Base-by-base conservation (phyloP, 257 asterid genomes). In the Solanum raphanifolium region DNA sequence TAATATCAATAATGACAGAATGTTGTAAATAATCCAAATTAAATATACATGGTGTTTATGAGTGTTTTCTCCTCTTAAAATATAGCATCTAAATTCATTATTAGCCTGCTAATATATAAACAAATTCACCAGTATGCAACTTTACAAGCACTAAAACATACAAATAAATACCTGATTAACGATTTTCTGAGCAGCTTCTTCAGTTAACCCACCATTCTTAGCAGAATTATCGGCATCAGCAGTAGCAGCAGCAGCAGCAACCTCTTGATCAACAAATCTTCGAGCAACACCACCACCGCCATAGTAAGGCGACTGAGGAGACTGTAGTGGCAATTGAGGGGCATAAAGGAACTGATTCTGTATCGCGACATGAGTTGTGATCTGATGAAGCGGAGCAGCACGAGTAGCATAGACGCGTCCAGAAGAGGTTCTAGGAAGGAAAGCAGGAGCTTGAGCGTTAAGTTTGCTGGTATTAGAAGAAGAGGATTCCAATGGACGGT, bases 391-490 rank as follows among this genome's bases (percentile, higher is more conserved):
- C 2, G 79, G 15, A 72, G 79, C 25, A 32, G 79, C 12, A 27
- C 82, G 52, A 27, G 29, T 32, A 62, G 58, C 27, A 85, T 71
- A 90, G 21, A 87, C 36, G 21, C 89, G 68, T 27, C 88, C 66
- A 39, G 87, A 52, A 13, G 93, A 85, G 32, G 52, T 60, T 32
- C 98, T 91, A 15, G 98, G 98, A 20, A 94, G 93, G 92, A 95
- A 95, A 34, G 94, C 98, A 11, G 98, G 98, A 35, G 98, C 98
- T 89, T 90, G 87, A 29, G 98, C 98, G 93, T 92, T 94, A 85
- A 95, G 96, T 88, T 91, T 92, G 90, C 87, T 90, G 10, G 68
- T 46, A 29, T 46, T 81, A 43, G 62, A 41, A 39, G 18, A 10
- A 7, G 38, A 43, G 13, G 85, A 79, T 41, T 78, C 84, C 29